Conservation (phyloP, 1,284 basidiomycete species). For the Peniophora sp. region DNA sequence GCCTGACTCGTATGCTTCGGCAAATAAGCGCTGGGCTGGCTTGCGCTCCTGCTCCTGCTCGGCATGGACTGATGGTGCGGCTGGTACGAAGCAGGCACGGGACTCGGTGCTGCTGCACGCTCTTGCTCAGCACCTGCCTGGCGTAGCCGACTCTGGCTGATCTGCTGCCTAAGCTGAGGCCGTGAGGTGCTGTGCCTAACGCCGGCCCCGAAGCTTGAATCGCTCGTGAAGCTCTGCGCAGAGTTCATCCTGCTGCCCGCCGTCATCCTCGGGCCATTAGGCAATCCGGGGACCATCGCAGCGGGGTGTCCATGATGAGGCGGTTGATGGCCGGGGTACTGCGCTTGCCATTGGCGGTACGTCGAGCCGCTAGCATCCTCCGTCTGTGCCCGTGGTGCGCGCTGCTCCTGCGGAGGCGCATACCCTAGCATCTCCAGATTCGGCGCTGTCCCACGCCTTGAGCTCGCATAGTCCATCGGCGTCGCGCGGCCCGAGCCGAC, state of each 20-base stretch:
- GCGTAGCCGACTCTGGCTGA: slow-evolving; percentile 59
- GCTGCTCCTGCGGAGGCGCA: slow-evolving; percentile 35
- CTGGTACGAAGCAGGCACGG: slow-evolving; percentile 23
- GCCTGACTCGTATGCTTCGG: slow-evolving; percentile 36
- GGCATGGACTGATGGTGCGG: slow-evolving; percentile 35
- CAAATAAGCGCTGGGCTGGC: slow-evolving; percentile 65
- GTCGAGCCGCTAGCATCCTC: slow-evolving; percentile 62
- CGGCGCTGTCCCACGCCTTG: slow-evolving; percentile 41
- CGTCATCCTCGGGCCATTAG: slow-evolving; percentile 23
- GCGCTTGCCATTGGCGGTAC: slow-evolving; percentile 56
- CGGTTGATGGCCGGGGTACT: slow-evolving; percentile 19
- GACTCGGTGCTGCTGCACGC: not conserved
- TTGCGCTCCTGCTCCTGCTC: slow-evolving; percentile 31
- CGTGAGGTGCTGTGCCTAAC: slow-evolving; percentile 26
- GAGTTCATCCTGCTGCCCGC: slow-evolving; percentile 39
- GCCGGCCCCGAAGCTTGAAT: slow-evolving; percentile 41
- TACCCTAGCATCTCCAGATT: slow-evolving; percentile 38
- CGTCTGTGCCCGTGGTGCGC: slow-evolving; percentile 55
- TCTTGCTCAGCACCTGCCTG: slow-evolving; percentile 5
- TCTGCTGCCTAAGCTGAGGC: slow-evolving; percentile 58
- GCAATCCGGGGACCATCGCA: slow-evolving; percentile 10
- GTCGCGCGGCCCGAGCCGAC: slow-evolving; percentile 60
- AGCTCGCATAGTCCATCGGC: slow-evolving; percentile 35
- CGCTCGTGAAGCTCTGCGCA: slow-evolving; percentile 39
- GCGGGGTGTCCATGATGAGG: slow-evolving; percentile 12